phyloP scores from a whole-genome alignment of 2,329 filamentous ascomycete species.

The Microsporum ferrugineum region DNA sequence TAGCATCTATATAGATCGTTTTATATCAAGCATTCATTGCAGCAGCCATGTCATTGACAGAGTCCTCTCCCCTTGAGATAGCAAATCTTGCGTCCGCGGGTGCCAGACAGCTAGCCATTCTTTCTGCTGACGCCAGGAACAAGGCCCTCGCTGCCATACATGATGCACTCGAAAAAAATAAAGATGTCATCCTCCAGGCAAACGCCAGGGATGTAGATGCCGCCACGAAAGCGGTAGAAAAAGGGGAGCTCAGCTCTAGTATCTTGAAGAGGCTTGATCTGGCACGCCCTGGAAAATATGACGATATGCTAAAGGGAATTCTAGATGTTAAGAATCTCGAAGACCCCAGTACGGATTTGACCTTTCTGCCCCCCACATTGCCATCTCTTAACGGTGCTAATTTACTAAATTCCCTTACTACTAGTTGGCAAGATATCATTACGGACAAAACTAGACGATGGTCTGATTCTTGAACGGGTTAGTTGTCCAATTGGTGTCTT shows the following conservation, averaged over 20 bases:
- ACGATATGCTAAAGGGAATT: slow-evolving; percentile 95
- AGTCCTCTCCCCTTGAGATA: slow-evolving; percentile 64
- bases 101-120: slow-evolving; percentile 70
- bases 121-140: slow-evolving; percentile 67
- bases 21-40: not conserved
- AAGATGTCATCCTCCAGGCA: slow-evolving; percentile 68
- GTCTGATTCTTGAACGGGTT: slow-evolving; percentile 71
- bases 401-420: slow-evolving; percentile 11
- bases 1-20: not conserved
- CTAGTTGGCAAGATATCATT: slow-evolving; percentile 73
- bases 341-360: slow-evolving; percentile 61
- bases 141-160: slow-evolving; percentile 75
- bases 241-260: slow-evolving; percentile 66
- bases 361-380: not conserved
- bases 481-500: slow-evolving; percentile 95
- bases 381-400: not conserved
- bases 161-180: slow-evolving; percentile 56
- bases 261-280: slow-evolving; percentile 82
- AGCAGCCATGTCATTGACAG: slow-evolving; percentile 70
- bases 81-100: slow-evolving; percentile 68
- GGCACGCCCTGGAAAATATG: slow-evolving; percentile 77
- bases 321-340: slow-evolving; percentile 71
- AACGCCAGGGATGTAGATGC: slow-evolving; percentile 72
- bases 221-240: slow-evolving; percentile 60
- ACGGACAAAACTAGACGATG: slow-evolving; percentile 75